phyloP scores from a whole-genome alignment of 2,329 filamentous ascomycete species.

The Ceratocystis papillata region DNA sequence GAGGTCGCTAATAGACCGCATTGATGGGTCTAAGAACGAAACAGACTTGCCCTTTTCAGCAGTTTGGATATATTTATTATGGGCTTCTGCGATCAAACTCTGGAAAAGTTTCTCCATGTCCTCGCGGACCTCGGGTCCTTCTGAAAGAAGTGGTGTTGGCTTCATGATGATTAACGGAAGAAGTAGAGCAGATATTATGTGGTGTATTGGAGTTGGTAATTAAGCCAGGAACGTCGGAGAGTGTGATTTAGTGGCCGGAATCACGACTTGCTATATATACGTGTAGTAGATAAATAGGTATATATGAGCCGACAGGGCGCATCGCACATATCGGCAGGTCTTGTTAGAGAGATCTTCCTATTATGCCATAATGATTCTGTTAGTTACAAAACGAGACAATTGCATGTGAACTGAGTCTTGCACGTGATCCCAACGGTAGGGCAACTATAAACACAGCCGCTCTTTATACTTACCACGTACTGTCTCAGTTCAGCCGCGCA shows the following conservation, averaged over 20 bases:
- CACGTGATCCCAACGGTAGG: slow-evolving; percentile 1
- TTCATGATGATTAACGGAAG: neutral
- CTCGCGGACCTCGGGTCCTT: neutral
- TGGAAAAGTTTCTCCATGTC: slow-evolving; percentile 24
- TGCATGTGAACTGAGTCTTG: neutral
- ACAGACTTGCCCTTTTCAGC: slow-evolving; percentile 17
- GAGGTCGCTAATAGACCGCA: slow-evolving; percentile 23
- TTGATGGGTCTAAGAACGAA: slow-evolving; percentile 20
- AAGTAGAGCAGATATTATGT: neutral
- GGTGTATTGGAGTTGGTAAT: neutral
- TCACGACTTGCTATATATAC: neutral
- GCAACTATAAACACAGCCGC: neutral
- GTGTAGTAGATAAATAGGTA: no score
- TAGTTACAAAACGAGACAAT: slow-evolving; percentile 1
- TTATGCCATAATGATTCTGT: neutral
- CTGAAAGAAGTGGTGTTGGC: neutral
- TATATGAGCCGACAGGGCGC: neutral
- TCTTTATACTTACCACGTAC: neutral
- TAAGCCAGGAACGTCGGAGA: neutral
- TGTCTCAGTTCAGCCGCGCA: slow-evolving; percentile 1
- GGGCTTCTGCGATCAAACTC: slow-evolving; percentile 24
- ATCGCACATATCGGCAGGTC: neutral
- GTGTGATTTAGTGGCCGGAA: neutral
- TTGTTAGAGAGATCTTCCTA: neutral
- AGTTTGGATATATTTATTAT: slow-evolving; percentile 21